Evolutionary conservation across 305 asterid genomes (phyloP), one percentile per base, ranked within the genome.

Genomic region (Fraxinus baroniana): DNA sequence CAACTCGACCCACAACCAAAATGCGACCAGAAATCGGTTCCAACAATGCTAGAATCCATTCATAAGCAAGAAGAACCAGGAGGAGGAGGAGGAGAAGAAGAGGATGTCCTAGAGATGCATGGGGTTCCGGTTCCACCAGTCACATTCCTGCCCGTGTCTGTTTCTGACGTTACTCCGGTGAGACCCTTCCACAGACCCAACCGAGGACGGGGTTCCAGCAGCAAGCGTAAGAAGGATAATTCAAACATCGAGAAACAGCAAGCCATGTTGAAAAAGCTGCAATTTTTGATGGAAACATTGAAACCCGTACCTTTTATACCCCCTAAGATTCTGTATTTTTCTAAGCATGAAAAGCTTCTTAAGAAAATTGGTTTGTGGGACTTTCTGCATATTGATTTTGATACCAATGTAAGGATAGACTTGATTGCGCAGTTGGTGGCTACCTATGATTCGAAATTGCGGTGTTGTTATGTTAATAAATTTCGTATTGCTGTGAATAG

Each of bases 301-400:
- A 87, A 86, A 13, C 94, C 94, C 41, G 72, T 91, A 30, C 93
- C 95, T 18, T 93, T 93, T 83, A 32, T 73, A 17, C 92, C 92
- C 33, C 70, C 71, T 52, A 88, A 84, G 74, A 77, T 84, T 57
- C 88, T 83, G 33, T 87, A 87, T 86, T 88, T 91, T 26, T 5
- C 83, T 20, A 83, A 84, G 46, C 90, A 90, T 57, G 93, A 93
- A 85, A 78, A 73, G 77, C 89, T 90, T 44, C 39, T 93, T 77
- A 86, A 44, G 90, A 87, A 80, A 80, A 88, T 92, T 8, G 94
- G 97, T 15, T 82, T 93, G 91, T 92, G 97, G 98, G 93, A 92
- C 57, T 90, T 93, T 70, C 89, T 89, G 24, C 88, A 89, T 57
- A 74, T 87, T n/a, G 89, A 87, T 57, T 92, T 93, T 35, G 98